phyloP scores from a whole-genome alignment of 306 rosid genomes.

The Phaseolus lunatus region DNA sequence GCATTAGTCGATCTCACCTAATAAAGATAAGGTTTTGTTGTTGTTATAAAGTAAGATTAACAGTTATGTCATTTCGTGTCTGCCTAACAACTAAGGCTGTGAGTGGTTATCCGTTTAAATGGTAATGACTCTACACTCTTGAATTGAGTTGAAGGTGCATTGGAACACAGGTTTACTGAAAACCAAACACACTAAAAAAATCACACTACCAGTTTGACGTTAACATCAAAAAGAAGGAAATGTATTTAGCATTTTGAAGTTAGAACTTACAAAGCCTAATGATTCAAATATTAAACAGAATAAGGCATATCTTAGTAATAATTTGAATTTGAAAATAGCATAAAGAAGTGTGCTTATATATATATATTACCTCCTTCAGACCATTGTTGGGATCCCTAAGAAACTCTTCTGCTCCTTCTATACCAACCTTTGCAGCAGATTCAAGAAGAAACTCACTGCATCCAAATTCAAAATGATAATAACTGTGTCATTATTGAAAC shows the following conservation, averaged over 20 bases:
- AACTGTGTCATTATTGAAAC: conserved; percentile 1
- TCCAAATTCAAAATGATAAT: conserved; percentile 48
- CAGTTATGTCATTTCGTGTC: background rate
- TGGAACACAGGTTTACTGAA: no score
- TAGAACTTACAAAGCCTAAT: conserved; percentile 2
- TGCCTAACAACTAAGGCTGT: no score
- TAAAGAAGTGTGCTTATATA: conserved; percentile 18
- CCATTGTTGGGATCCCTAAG: conserved; percentile 78
- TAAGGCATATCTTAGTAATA: background rate
- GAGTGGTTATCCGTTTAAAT: no score
- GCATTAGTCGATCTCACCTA: background rate
- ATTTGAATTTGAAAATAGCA: conserved; percentile 24
- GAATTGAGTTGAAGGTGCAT: no score
- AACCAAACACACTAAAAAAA: no score
- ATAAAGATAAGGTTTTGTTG: background rate
- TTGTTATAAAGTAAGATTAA: background rate
- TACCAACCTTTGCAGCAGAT: conserved; percentile 76
- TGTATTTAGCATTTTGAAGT: conserved; percentile 22
- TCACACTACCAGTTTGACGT: no score
- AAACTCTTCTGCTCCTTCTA: conserved; percentile 87
- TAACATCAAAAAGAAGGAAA: background rate
- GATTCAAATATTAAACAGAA: background rate
- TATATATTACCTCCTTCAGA: conserved; percentile 66
- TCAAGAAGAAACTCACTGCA: conserved; percentile 86
- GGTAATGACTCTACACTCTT: no score